Evolutionary conservation across 2,329 filamentous ascomycete species (phyloP).

Genomic region (Botrytis hyacinthi): DNA sequence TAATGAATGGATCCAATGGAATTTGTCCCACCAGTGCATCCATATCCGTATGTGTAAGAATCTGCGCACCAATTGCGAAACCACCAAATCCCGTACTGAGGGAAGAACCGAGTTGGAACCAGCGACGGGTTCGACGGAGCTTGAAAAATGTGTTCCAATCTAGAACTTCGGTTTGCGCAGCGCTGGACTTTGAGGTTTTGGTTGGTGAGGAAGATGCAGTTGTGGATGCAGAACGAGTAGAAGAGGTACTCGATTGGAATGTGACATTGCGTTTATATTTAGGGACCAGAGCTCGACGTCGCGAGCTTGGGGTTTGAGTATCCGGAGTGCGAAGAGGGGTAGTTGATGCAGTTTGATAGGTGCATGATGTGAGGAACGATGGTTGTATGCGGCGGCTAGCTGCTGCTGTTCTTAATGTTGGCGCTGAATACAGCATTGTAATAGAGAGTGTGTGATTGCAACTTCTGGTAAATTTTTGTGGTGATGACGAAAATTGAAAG

Average conservation of each 20-base stretch:
- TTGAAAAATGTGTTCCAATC: slow-evolving; percentile 94
- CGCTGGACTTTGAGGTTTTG: slow-evolving; percentile 17
- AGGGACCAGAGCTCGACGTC: slow-evolving; percentile 32
- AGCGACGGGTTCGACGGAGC: slow-evolving; percentile 79
- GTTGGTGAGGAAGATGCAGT: slow-evolving; percentile 22
- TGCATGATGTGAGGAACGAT: slow-evolving; percentile 31
- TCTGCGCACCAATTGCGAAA: slow-evolving; percentile 60
- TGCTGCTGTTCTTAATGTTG: slow-evolving; percentile 36
- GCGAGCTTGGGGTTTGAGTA: slow-evolving; percentile 11
- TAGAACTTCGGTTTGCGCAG: slow-evolving; percentile 39
- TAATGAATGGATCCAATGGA: slow-evolving; percentile 83
- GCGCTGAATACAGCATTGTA: slow-evolving; percentile 36
- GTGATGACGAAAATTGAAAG: slow-evolving; percentile 17
- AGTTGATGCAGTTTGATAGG: slow-evolving; percentile 31
- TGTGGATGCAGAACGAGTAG: slow-evolving; percentile 28
- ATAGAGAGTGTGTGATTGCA: neutral
- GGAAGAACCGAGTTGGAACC: slow-evolving; percentile 78
- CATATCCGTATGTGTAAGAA: slow-evolving; percentile 68
- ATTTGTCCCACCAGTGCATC: slow-evolving; percentile 69
- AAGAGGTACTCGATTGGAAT: slow-evolving; percentile 27
- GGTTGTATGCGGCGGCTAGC: slow-evolving; percentile 37
- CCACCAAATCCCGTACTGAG: slow-evolving; percentile 61
- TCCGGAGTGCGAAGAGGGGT: slow-evolving; percentile 25
- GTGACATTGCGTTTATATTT: slow-evolving; percentile 35
- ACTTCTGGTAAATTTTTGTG: slow-evolving; percentile 6